These are phyloP conservation scores for Fusarium globosum DNA, from an alignment of 2,329 filamentous ascomycete genomes.

Conservation along the genomic window DNA sequence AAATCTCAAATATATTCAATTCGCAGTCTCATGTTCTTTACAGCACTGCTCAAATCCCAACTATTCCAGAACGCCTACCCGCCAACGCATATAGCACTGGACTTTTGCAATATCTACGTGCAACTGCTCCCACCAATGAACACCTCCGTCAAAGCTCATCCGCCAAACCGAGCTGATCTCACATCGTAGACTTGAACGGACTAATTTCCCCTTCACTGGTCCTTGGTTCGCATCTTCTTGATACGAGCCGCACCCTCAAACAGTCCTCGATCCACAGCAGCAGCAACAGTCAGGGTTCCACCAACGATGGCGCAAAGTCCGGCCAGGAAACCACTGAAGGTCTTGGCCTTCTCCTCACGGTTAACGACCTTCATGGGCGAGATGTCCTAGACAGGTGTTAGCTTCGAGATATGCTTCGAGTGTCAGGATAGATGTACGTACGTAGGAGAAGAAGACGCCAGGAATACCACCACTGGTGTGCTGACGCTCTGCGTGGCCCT, in stretches of 20 bases:
- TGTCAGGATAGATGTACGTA: slow-evolving; percentile 61
- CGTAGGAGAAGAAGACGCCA: slow-evolving; percentile 98
- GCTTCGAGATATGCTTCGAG: background rate
- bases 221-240: slow-evolving; percentile 84
- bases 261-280: slow-evolving; percentile 88
- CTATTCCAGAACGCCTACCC: slow-evolving; percentile 45
- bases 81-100: slow-evolving; percentile 39
- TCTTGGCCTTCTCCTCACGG: slow-evolving; percentile 88
- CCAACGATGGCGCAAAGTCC: slow-evolving; percentile 95
- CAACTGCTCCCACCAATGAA: slow-evolving; percentile 20
- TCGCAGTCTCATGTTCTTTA: slow-evolving; percentile 24
- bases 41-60: slow-evolving; percentile 35
- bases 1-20: slow-evolving; percentile 1
- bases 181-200: background rate
- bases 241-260: slow-evolving; percentile 89
- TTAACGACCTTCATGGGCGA: slow-evolving; percentile 99
- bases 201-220: slow-evolving; percentile 54
- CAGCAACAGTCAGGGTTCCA: slow-evolving; percentile 94
- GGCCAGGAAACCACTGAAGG: slow-evolving; percentile 90
- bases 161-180: slow-evolving; percentile 20
- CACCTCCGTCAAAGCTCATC: slow-evolving; percentile 12
- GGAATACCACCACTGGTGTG: slow-evolving; percentile 94
- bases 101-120: slow-evolving; percentile 38
- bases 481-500: slow-evolving; percentile 91
- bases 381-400: slow-evolving; percentile 75